Conservation (phyloP, 768 basidiomycete genomes). For the Cytidiella melzeri region DNA sequence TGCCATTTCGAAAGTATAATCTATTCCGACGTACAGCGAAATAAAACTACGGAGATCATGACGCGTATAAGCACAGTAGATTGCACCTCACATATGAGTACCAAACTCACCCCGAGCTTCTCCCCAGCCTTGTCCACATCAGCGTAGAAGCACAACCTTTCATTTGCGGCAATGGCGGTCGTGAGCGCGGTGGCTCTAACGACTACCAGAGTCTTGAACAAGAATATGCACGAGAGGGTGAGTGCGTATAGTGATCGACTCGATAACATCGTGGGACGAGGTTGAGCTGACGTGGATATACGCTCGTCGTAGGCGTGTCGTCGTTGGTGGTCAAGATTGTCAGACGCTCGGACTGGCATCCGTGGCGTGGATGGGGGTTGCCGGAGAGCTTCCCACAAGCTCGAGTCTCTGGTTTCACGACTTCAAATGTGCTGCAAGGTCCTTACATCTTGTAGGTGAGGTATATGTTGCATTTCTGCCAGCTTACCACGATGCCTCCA, state of each 20-base stretch:
- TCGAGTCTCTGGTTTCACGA: no score
- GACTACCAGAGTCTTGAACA: conserved; percentile 10
- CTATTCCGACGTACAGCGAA: conserved; percentile 88
- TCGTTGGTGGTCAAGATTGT: no score
- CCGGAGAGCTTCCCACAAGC: no score
- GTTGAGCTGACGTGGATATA: no score
- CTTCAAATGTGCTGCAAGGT: no score
- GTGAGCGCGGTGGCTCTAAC: conserved; percentile 63
- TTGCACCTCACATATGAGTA: neutral
- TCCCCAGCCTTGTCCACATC: conserved; percentile 94
- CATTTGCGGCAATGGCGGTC: conserved; percentile 71
- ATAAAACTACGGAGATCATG: conserved; percentile 70
- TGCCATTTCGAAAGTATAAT: no score
- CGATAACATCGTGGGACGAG: neutral
- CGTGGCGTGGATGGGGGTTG: no score
- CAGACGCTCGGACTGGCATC: no score
- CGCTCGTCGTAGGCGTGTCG: no score
- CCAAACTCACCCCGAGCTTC: conserved; percentile 72
- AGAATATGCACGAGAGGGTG: conserved; percentile 15
- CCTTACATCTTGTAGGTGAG: no score
- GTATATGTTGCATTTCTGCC: no score
- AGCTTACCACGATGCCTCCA: no score
- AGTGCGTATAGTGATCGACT: conserved; percentile 9
- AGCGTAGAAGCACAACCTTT: conserved; percentile 88
- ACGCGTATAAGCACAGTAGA: neutral